Evolutionary conservation across 306 rosid genomes (phyloP).

Genomic region (Trifolium subterraneum): DNA sequence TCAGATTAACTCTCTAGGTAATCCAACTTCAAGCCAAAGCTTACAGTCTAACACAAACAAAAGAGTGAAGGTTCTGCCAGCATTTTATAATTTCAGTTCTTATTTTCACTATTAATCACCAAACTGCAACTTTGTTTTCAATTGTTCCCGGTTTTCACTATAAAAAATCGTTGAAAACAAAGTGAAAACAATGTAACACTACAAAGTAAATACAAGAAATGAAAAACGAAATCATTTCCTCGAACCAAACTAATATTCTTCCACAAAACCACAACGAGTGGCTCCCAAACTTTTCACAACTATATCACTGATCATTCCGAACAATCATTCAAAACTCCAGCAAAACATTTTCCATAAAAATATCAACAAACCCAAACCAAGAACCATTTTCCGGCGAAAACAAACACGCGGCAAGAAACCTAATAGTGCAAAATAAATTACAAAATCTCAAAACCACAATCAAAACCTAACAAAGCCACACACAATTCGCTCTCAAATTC

Average conservation of each 20-base stretch:
- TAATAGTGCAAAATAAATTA: constrained; percentile 11
- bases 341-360: constrained; percentile 1
- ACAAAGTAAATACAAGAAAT: not conserved
- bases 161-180: not conserved
- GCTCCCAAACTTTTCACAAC: constrained; percentile 14
- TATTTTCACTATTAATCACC: not conserved
- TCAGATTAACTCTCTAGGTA: not conserved
- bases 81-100: not conserved
- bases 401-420: constrained; percentile 2
- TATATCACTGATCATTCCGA: constrained; percentile 4
- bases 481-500: constrained; percentile 21
- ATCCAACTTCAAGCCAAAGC: not conserved
- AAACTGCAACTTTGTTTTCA: not conserved
- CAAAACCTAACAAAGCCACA: not conserved
- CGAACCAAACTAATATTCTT: constrained; percentile 18
- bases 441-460: not conserved
- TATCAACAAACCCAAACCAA: not conserved
- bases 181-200: not conserved
- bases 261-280: not conserved
- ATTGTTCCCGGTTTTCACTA: not conserved
- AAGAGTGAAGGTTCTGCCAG: not conserved
- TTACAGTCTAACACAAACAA: constrained; percentile 28
- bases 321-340: not conserved
- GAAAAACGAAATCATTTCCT: not conserved
- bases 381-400: constrained; percentile 7